phyloP scores from a whole-genome alignment of 768 basidiomycete genomes.

The Solioccasus polychromus region DNA sequence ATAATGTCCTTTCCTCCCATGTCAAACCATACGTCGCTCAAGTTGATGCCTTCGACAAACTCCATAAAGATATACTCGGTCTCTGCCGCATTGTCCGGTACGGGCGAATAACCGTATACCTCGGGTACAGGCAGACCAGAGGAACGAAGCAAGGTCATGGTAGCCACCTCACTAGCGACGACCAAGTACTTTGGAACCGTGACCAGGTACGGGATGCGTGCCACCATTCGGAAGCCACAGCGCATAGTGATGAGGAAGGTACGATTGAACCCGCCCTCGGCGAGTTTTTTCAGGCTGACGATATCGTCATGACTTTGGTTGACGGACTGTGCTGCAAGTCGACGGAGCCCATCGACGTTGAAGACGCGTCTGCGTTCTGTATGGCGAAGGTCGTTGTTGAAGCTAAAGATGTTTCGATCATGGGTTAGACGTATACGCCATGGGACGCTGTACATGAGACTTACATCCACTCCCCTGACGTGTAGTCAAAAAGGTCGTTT shows the following conservation, averaged over 20 bases:
- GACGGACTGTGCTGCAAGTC: conserved; percentile 45
- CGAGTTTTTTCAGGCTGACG: conserved; percentile 38
- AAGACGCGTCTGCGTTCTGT: conserved; percentile 43
- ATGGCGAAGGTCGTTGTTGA: conserved; percentile 45
- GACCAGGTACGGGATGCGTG: neutral
- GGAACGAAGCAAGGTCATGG: conserved; percentile 1
- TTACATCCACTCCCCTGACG: conserved; percentile 44
- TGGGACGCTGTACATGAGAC: conserved; percentile 31
- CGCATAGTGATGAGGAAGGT: conserved; percentile 31
- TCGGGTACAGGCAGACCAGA: neutral
- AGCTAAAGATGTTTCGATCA: conserved; percentile 31
- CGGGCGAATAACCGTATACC: neutral
- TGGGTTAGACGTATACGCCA: conserved; percentile 27
- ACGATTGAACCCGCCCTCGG: conserved; percentile 37
- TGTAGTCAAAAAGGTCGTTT: conserved; percentile 40
- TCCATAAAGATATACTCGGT: conserved; percentile 26
- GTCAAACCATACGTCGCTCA: neutral
- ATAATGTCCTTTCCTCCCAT: neutral
- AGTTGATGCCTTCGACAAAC: neutral
- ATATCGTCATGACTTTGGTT: conserved; percentile 37
- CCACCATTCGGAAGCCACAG: conserved; percentile 17
- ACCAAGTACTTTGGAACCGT: conserved; percentile 1
- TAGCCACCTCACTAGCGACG: conserved; percentile 7
- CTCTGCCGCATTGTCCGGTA: neutral
- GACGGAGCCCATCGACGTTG: conserved; percentile 35